Percentiles rank a stretch among this genome's conserved stretches.
These are phyloP conservation scores for Alternaria arborescens DNA, from an alignment of 2,329 filamentous ascomycete species.

Conservation along the genomic window DNA sequence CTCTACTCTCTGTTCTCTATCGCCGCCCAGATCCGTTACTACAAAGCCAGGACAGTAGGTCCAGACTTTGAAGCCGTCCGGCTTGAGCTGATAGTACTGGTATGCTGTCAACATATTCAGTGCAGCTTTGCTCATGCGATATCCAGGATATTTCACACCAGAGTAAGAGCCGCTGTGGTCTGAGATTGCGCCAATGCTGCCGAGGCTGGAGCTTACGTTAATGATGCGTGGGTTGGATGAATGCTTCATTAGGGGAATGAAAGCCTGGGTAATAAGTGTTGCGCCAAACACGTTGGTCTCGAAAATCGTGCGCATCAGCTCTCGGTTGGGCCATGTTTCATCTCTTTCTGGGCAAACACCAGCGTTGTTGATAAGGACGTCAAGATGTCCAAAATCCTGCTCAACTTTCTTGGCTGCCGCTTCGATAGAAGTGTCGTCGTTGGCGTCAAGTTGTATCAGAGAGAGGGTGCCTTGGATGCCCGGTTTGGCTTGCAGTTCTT, in stretches of 20 bases:
- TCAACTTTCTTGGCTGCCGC: slow-evolving; percentile 45
- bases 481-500: slow-evolving; percentile 35
- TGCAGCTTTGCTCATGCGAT: slow-evolving; percentile 49
- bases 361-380: slow-evolving; percentile 89
- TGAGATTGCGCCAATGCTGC: slow-evolving; percentile 38
- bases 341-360: slow-evolving; percentile 58
- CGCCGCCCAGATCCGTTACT: slow-evolving; percentile 34
- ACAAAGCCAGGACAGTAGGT: slow-evolving; percentile 45
- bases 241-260: slow-evolving; percentile 47
- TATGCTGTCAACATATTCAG: slow-evolving; percentile 49
- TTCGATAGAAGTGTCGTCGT: slow-evolving; percentile 44
- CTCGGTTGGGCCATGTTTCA: slow-evolving; percentile 24
- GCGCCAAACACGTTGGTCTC: slow-evolving; percentile 52
- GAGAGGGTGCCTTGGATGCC: slow-evolving; percentile 42
- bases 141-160: slow-evolving; percentile 23
- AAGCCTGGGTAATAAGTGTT: slow-evolving; percentile 41
- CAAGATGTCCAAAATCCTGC: slow-evolving; percentile 59
- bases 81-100: slow-evolving; percentile 51
- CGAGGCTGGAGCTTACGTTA: slow-evolving; percentile 48
- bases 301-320: slow-evolving; percentile 33
- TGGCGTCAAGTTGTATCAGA: slow-evolving; percentile 49
- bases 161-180: slow-evolving; percentile 18
- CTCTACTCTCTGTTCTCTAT: slow-evolving; percentile 28
- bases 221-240: slow-evolving; percentile 44
- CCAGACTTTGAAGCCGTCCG: slow-evolving; percentile 39